A percentile compares a stretch with the other conserved stretches of the same genome.
phyloP scores from a whole-genome alignment of 768 basidiomycete genomes.

The Suillus ampliporus region DNA sequence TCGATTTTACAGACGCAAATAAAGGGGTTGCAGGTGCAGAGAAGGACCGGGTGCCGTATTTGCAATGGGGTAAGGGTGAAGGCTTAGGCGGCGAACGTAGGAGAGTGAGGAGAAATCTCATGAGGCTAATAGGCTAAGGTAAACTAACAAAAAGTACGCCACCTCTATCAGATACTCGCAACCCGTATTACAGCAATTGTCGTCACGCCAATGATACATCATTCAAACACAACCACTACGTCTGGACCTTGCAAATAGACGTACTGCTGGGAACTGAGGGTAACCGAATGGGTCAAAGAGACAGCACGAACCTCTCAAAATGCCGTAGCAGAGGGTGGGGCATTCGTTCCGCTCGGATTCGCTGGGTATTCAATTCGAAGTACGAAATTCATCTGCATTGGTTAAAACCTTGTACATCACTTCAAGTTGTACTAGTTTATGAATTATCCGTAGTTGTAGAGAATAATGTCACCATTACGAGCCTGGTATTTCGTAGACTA shows the following conservation, averaged over 20 bases:
- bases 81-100: slow-evolving; percentile 76
- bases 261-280: no score
- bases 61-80: slow-evolving; percentile 76
- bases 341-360: no score
- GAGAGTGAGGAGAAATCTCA: slow-evolving; percentile 83
- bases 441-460: no score
- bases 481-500: no score
- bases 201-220: background rate
- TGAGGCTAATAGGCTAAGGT: slow-evolving; percentile 72
- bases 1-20: slow-evolving; percentile 64
- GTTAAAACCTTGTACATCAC: no score
- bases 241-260: slow-evolving; percentile 15
- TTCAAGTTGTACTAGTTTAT: no score
- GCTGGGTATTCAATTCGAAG: no score
- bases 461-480: no score
- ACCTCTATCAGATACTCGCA: background rate
- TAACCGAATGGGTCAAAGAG: no score
- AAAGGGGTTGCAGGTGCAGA: slow-evolving; percentile 55
- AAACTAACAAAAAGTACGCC: slow-evolving; percentile 7
- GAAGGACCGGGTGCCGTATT: slow-evolving; percentile 69
- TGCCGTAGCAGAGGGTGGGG: no score
- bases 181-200: background rate
- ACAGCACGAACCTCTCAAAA: no score
- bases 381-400: no score
- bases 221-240: slow-evolving; percentile 10